A percentile compares a stretch with the other conserved stretches of the same genome.
These are phyloP conservation scores for Eucalyptus curtisii DNA, from an alignment of 345 rosid species.

Conservation along the genomic window DNA sequence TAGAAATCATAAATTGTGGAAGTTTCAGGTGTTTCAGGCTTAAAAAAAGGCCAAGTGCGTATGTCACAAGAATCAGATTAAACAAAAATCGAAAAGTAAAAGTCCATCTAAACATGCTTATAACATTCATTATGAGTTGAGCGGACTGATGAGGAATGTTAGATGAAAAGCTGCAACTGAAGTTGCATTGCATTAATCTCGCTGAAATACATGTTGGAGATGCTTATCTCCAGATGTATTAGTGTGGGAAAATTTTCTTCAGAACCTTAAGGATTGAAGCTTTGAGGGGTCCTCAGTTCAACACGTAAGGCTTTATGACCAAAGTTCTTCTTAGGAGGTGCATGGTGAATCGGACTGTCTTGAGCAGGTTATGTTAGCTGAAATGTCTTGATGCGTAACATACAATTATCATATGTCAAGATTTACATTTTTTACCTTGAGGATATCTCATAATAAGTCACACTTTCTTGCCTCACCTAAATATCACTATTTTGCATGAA, in stretches of 20 bases:
- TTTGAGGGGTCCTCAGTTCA: background rate
- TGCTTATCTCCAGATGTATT: background rate
- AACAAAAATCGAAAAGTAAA: background rate
- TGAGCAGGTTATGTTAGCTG: background rate
- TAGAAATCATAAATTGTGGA: background rate
- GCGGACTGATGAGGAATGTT: background rate
- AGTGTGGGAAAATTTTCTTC: background rate
- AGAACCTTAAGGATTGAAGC: background rate
- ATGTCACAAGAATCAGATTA: background rate
- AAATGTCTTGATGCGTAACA: background rate
- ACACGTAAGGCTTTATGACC: background rate
- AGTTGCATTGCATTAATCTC: background rate
- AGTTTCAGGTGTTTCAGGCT: background rate
- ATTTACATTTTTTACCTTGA: background rate
- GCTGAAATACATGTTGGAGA: background rate
- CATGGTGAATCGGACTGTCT: background rate
- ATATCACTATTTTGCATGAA: background rate
- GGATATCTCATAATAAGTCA: background rate
- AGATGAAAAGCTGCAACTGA: background rate
- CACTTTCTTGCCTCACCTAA: background rate
- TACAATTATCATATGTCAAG: background rate
- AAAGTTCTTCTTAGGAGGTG: background rate
- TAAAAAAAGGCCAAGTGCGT: background rate
- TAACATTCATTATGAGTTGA: background rate
- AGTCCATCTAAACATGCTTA: background rate